Evolutionary conservation across 2,329 filamentous ascomycete genomes (phyloP), one percentile per base, ranked within the genome.

Genomic region (Aspergillus fumigatus): DNA sequence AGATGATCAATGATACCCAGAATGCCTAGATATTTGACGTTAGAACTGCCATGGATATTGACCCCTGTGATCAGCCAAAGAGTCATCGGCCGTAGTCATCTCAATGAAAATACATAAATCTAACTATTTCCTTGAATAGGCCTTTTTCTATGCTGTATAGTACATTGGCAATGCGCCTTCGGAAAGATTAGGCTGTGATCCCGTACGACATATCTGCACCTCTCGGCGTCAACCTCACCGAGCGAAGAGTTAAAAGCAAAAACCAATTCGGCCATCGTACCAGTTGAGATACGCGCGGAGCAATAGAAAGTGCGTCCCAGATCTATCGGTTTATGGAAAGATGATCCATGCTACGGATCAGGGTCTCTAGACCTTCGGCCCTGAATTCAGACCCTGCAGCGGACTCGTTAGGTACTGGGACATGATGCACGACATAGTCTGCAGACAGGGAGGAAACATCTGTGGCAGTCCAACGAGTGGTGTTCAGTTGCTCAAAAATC

Each of bases 351-450:
- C 43, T 45, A 7, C 38, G 17, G 9, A 62, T 53, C 41, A 62
- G 47, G 2, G 25, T 54, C 49, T 62, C 55, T 25, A 62, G 45
- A 3, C 58, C 53, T 10, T 53, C 51, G 11, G 55, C 55, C 23
- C 43, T 50, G 23, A 51, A 51, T 10, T 29, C n/a, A 1, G 52
- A 48, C 8, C 52, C 48, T 14, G 25, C 17, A 4, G 23, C 40
- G 4, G 50, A 8, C 21, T 49, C 38, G 4, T 35, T 45, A 25
- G 27, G 21, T 5, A 27, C 45, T 4, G 56, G 52, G 17, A 63
- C 54, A 50, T 63, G 55, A 21, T 63, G 54, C 19, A 66, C 62
- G 8, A 66, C 51, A 32, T 65, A 66, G 49, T 65, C 64, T 3
- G 64, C 63, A 9, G 63, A 55, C 26, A 66, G 54, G 7, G 61